Evolutionary conservation across 768 basidiomycete genomes (phyloP), one percentile per base, ranked within the genome.

Genomic region (Pleurotus tuber-regium): DNA sequence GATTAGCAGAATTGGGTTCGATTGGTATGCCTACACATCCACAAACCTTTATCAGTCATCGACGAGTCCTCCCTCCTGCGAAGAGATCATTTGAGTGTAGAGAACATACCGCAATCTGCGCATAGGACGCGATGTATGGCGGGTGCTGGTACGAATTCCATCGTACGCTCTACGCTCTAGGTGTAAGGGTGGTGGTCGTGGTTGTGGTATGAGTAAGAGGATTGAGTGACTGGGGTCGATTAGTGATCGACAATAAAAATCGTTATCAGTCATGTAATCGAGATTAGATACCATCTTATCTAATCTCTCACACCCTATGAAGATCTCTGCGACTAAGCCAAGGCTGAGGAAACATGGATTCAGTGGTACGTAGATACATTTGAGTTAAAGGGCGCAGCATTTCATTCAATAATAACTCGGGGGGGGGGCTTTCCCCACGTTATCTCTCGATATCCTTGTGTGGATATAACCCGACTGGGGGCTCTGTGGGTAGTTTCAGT

Each of bases 1-100:
- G 74, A 73, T 95, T 95, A 33, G 93, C 93, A 55, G 89, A 90
- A 68, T 97, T 93, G 33, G 92, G 92, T 33, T 88, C 85, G 62
- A 94, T 94, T 26, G 88, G 87, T 30, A 85, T 89, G 54, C 88
- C 89, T 90, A 54, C n/a, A n/a, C 43, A 61, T 25, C n/a, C 43
- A 4, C 11, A 12, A 28, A 29, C 19, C 5, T 38, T n/a, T n/a
- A n/a, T n/a, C n/a, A 38, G 19, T 44, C 25, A 24, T 21, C 25
- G 26, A 38, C n/a, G n/a, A 38, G 6, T 38, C 35, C 6, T 0
- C 4, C 10, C 12, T n/a, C n/a, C n/a, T n/a, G n/a, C n/a, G n/a
- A n/a, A n/a, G 35, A 38, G 14, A 38, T 38, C 5, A 12, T 10
- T 16, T 14, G 33, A 33, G 30, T 33, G 43, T 48, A 33, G 28